phyloP scores from a whole-genome alignment of 2,329 filamentous ascomycete genomes.

The Xenosphaeropsis pyriputrescens region DNA sequence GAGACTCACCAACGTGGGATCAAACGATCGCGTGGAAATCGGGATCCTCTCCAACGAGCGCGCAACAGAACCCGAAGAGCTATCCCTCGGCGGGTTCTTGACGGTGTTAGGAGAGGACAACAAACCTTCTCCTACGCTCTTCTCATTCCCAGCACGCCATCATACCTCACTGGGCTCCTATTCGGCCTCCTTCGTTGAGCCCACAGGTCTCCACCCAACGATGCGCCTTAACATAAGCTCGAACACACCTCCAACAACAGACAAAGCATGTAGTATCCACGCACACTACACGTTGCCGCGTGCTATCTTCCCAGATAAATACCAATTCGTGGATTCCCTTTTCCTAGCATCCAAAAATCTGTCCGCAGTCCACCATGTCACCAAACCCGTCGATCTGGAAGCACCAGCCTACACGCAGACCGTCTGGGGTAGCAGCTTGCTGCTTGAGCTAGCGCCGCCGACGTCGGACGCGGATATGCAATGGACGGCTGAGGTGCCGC shows the following conservation, averaged over 20 bases:
- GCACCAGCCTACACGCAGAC: conserved; percentile 69
- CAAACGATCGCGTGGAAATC: conserved; percentile 54
- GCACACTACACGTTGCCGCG: conserved; percentile 74
- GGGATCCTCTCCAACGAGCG: conserved; percentile 59
- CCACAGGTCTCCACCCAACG: conserved; percentile 73
- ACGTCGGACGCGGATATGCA: conserved; percentile 10
- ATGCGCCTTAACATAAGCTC: conserved; percentile 51
- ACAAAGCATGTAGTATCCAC: conserved; percentile 56
- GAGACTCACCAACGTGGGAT: conserved; percentile 11
- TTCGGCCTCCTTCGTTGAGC: conserved; percentile 46
- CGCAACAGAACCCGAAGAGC: conserved; percentile 53
- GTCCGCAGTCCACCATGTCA: conserved; percentile 48
- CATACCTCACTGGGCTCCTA: conserved; percentile 42
- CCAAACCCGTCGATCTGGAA: conserved; percentile 75
- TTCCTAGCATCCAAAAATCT: conserved; percentile 76
- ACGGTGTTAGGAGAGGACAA: conserved; percentile 64
- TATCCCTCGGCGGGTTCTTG: conserved; percentile 66
- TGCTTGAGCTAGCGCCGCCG: conserved; percentile 56
- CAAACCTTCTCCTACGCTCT: conserved; percentile 60
- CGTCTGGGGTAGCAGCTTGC: conserved; percentile 64
- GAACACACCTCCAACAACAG: conserved; percentile 31
- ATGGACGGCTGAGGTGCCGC: conserved; percentile 59
- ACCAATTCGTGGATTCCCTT: conserved; percentile 64
- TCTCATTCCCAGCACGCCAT: conserved; percentile 74
- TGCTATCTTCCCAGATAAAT: conserved; percentile 71